Evolutionary conservation across 768 basidiomycete species (phyloP), one percentile per base, ranked within the genome.

Genomic region (Pulveroboletus ravenelii): DNA sequence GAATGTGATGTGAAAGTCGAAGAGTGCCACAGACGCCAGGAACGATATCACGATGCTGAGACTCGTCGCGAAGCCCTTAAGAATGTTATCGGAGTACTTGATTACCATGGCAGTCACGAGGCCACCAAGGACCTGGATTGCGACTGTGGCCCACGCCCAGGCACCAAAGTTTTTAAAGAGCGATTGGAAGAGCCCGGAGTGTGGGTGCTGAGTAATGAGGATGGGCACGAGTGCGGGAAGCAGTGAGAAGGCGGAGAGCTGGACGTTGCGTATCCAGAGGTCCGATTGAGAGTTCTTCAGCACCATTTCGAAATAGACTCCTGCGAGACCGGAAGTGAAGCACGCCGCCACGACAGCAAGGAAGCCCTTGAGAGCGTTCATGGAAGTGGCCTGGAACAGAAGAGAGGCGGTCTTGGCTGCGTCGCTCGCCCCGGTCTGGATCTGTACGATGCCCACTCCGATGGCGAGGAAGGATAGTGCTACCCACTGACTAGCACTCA

Each of bases 301-400:
- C 32, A 93, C 93, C 88, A 95, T 93, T 72, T 98, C 95, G 59
- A 98, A 98, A 72, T 98, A 98, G 25, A 97, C 94, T 6, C 94
- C 94, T 0, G 94, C 94, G 40, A 98, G 81, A 23, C 95, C 95
- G 0, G 93, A 95, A 0, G 94, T 96, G 65, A 95, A 83, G 73
- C 95, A 98, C 0, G 95, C 93, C 13, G 85, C 81, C 7, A 82
- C 77, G 45, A 98, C 94, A 1, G 95, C 95, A 42, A 88, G 63
- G 70, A 98, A 94, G 0, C 95, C 95, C 54, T 82, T 91, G 53
- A 87, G 65, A 9, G 85, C 82, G 54, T 84, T 79, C 91, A 96
- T 94, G 32, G 78, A 73, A 56, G 82, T 77, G 6, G 66, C 62
- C 39, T 70, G 60, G 51, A 68, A 68, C 9, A 70, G 47, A 9